Evolutionary conservation across 169 alveolate species (phyloP), one percentile per base, ranked within the genome.

Genomic region (Cyclospora cayetanensis): DNA sequence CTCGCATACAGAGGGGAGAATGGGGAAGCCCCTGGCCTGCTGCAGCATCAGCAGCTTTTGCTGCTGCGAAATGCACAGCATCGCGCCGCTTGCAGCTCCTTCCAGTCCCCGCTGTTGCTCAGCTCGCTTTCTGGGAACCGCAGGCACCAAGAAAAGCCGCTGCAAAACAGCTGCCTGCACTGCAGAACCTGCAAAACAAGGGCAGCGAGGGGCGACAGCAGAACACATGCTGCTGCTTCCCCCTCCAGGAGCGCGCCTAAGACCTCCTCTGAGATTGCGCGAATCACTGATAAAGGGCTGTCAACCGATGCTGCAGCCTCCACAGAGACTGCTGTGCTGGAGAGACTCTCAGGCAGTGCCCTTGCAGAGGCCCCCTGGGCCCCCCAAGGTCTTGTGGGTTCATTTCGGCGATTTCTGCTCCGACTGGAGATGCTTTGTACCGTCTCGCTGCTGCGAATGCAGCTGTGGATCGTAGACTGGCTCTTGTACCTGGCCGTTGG

Each of bases 21-120:
- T 27, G 80, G 80, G 50, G 80, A 68, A 46, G 31, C 80, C 22
- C 80, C 80, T 4, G 80, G 80, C 7, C 80, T 46, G 80, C 80
- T 29, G 80, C 80, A 68, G 80, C 80, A 68, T 42, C 80, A 68
- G 50, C 80, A 31, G 80, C 80, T 68, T n/a, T 46, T 68, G 80
- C 80, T 68, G 80, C 80, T 46, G 55, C 55, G 15, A 15, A 15
- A 7, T 15, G 55, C 15, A 46, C 46, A 31, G 50, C 39, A 31
- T 1, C 4, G n/a, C 29, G 80, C 80, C 29, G 52, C 46, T 34
- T 29, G 35, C 3, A 2, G 29, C 29, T 27, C 52, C 25, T 4
- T 18, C 2, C 80, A 68, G 27, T 68, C 4, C 37, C 80, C 80
- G 29, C 43, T 68, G 80, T 46, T 68, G 80, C 80, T 68, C 52